Percentiles rank a stretch among this genome's conserved stretches.
These are phyloP conservation scores for Caloboletus inedulis DNA, from an alignment of 1,284 basidiomycete genomes.

Conservation along the genomic window DNA sequence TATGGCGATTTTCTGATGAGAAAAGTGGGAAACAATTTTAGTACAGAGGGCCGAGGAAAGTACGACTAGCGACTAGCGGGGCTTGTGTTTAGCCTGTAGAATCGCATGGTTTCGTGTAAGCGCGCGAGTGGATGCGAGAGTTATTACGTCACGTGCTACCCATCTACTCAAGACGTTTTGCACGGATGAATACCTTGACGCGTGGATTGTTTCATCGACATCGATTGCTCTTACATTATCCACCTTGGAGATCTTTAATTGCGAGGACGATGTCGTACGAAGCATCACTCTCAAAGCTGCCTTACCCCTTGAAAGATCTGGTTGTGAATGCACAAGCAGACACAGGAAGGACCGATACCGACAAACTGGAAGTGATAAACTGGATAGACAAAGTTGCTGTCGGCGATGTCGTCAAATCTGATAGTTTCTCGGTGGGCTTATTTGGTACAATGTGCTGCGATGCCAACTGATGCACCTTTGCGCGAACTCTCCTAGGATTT, in stretches of 20 bases:
- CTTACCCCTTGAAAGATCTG: constrained; percentile 55
- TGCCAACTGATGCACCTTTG: not conserved
- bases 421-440: constrained; percentile 47
- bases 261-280: constrained; percentile 56
- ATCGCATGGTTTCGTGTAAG: not conserved
- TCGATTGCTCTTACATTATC: constrained; percentile 16
- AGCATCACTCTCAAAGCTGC: constrained; percentile 49
- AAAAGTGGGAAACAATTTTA: constrained; percentile 75
- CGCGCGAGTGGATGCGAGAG: no score
- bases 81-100: not conserved
- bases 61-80: constrained; percentile 32
- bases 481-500: constrained; percentile 51
- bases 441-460: not conserved
- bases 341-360: constrained; percentile 58
- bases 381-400: constrained; percentile 69
- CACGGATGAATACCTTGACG: constrained; percentile 21
- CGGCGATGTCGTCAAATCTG: constrained; percentile 48
- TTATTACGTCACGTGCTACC: constrained; percentile 24
- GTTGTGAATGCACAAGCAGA: constrained; percentile 46
- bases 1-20: constrained; percentile 73
- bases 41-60: constrained; percentile 40
- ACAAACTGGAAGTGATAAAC: constrained; percentile 56
- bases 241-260: constrained; percentile 10
- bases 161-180: not conserved
- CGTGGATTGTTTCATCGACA: constrained; percentile 20